Percentiles rank a stretch among this genome's conserved stretches.
phyloP scores from a whole-genome alignment of 1,284 basidiomycete species.

The Cryptococcus amylolentus region DNA sequence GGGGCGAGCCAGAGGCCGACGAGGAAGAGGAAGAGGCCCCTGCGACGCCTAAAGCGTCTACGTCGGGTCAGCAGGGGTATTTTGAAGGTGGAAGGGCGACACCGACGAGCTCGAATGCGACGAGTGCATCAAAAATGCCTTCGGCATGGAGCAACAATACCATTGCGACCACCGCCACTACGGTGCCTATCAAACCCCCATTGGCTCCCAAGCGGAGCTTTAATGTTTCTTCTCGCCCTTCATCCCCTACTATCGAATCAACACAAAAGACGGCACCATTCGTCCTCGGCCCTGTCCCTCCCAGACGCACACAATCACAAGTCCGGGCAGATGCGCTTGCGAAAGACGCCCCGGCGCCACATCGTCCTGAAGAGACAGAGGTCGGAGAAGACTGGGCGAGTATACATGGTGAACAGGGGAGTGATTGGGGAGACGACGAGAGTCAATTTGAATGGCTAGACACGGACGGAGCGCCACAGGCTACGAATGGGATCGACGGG shows the following conservation, averaged over 20 bases:
- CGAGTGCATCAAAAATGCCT: background rate
- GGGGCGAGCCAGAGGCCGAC: slow-evolving; percentile 1
- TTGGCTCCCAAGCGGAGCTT: slow-evolving; percentile 23
- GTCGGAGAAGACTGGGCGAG: slow-evolving; percentile 24
- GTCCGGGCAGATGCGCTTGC: slow-evolving; percentile 6
- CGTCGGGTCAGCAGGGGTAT: background rate
- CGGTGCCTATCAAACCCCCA: background rate
- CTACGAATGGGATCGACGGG: slow-evolving; percentile 26
- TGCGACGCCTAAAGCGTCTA: slow-evolving; percentile 28
- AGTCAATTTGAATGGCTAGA: slow-evolving; percentile 45
- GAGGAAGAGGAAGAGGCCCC: slow-evolving; percentile 14
- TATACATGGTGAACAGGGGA: slow-evolving; percentile 45
- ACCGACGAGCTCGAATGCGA: background rate
- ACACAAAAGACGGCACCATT: slow-evolving; percentile 6
- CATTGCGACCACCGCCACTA: too few species aligned
- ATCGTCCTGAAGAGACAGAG: slow-evolving; percentile 17
- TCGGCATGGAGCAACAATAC: background rate
- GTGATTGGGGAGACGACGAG: slow-evolving; percentile 48
- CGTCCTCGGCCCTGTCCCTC: slow-evolving; percentile 17
- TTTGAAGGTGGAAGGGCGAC: background rate
- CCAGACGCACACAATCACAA: background rate
- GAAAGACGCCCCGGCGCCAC: slow-evolving; percentile 8
- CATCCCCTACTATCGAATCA: background rate
- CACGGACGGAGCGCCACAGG: slow-evolving; percentile 25
- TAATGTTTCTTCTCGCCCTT: slow-evolving; percentile 17